These are phyloP conservation scores for Retiboletus flavoniger DNA, from an alignment of 1,284 basidiomycete genomes.

Conservation along the genomic window DNA sequence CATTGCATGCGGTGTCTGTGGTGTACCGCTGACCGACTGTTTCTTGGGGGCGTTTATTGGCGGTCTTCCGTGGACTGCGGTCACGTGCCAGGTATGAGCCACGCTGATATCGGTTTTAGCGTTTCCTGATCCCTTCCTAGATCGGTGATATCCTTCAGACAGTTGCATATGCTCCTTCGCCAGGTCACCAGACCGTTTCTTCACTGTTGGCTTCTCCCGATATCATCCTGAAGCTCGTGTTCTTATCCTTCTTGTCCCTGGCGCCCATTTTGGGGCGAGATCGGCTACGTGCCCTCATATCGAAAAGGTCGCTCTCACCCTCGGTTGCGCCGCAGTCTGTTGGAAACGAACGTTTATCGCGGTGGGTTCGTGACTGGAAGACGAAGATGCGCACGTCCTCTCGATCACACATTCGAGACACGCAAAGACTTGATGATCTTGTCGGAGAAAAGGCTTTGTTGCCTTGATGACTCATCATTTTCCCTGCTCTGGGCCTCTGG, in stretches of 20 bases:
- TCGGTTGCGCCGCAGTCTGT: conserved; percentile 21
- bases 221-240: conserved; percentile 69
- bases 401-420: conserved; percentile 42
- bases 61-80: conserved; percentile 78
- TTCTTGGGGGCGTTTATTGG: conserved; percentile 80
- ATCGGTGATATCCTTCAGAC: conserved; percentile 83
- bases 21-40: conserved; percentile 73
- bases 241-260: conserved; percentile 72
- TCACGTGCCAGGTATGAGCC: conserved; percentile 71
- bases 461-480: conserved; percentile 28
- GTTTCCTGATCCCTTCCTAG: conserved; percentile 36
- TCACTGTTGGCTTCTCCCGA: conserved; percentile 69
- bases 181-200: conserved; percentile 67
- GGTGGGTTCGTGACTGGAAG: conserved; percentile 62
- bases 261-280: conserved; percentile 75
- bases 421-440: conserved; percentile 42
- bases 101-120: conserved; percentile 12
- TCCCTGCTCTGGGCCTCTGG: conserved; percentile 11
- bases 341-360: conserved; percentile 42
- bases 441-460: conserved; percentile 46
- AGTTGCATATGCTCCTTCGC: conserved; percentile 64
- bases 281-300: conserved; percentile 55
- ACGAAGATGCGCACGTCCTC: conserved; percentile 49
- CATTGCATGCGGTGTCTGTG: conserved; percentile 87
- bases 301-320: conserved; percentile 35